phyloP scores from a whole-genome alignment of 2,329 filamentous ascomycete species.

The Stachybotrys elegans region DNA sequence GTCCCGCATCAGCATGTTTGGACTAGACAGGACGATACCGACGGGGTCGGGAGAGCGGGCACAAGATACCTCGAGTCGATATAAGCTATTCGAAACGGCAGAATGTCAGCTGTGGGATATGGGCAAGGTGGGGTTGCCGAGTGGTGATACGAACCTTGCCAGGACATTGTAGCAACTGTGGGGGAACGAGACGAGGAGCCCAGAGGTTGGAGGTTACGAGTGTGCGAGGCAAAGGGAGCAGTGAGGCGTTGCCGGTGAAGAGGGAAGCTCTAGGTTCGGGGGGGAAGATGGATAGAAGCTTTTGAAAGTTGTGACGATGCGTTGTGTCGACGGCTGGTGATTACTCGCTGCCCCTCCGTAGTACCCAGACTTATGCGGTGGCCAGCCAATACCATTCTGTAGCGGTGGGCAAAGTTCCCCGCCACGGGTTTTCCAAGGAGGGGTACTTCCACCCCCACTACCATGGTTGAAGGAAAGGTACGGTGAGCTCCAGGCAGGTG shows the following conservation, averaged over 20 bases:
- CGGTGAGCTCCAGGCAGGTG: no score
- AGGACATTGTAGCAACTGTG: constrained; percentile 54
- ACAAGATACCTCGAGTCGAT: constrained; percentile 43
- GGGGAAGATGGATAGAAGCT: constrained; percentile 1
- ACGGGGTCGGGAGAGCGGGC: constrained; percentile 2
- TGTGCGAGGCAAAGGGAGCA: constrained; percentile 9
- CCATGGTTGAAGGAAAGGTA: no score
- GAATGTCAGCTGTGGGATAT: constrained; percentile 11
- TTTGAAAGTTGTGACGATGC: not conserved
- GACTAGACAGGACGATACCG: not conserved
- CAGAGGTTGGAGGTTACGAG: no score
- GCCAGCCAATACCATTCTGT: not conserved
- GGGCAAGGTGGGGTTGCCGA: constrained; percentile 19
- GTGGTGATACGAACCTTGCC: constrained; percentile 58
- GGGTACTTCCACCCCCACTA: constrained; percentile 11
- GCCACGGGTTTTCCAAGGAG: constrained; percentile 9
- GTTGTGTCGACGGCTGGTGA: constrained; percentile 5
- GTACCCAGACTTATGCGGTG: not conserved
- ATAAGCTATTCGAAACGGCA: constrained; percentile 35
- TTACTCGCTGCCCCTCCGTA: not conserved
- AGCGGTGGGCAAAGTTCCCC: constrained; percentile 10
- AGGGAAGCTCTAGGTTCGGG: constrained; percentile 1
- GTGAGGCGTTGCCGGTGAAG: constrained; percentile 4
- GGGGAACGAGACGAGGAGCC: constrained; percentile 4
- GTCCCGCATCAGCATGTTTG: constrained; percentile 13